Evolutionary conservation across 805 yeast genomes (phyloP).

Genomic region (Ogataea methanolica): DNA sequence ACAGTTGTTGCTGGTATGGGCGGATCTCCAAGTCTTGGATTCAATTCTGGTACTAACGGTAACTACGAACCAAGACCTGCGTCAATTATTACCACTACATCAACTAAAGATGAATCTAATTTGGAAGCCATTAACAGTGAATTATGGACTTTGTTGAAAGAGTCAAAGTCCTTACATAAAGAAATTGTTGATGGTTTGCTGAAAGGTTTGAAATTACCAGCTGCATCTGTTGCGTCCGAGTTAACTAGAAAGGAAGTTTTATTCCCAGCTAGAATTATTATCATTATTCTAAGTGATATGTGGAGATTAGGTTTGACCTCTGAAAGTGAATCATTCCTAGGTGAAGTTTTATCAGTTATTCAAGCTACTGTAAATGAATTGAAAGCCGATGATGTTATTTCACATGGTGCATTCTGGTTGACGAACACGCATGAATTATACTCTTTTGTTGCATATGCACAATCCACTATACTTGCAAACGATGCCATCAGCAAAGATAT

Average conservation of each 20-base stretch:
- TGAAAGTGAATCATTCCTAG: slow-evolving; percentile 86
- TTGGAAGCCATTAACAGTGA: slow-evolving; percentile 73
- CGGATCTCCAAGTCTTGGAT: slow-evolving; percentile 18
- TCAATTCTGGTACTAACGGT: slow-evolving; percentile 18
- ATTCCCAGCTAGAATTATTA: slow-evolving; percentile 93
- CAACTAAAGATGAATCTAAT: slow-evolving; percentile 38
- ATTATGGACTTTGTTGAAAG: slow-evolving; percentile 63
- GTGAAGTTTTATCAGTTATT: slow-evolving; percentile 81
- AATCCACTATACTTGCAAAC: slow-evolving; percentile 82
- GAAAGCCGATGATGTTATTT: slow-evolving; percentile 81
- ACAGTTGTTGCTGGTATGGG: slow-evolving; percentile 10
- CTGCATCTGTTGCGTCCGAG: slow-evolving; percentile 78
- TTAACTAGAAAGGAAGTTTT: slow-evolving; percentile 84
- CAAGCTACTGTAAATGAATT: slow-evolving; percentile 77
- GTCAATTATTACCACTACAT: slow-evolving; percentile 55
- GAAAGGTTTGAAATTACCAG: slow-evolving; percentile 80
- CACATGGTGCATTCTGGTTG: slow-evolving; percentile 96
- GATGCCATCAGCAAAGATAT: slow-evolving; percentile 75
- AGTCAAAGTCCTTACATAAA: slow-evolving; percentile 65
- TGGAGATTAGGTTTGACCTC: slow-evolving; percentile 94
- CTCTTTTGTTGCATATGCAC: slow-evolving; percentile 92
- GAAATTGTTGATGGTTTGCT: slow-evolving; percentile 86
- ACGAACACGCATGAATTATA: slow-evolving; percentile 93
- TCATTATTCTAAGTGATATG: slow-evolving; percentile 91
- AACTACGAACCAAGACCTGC: slow-evolving; percentile 52